Evolutionary conservation across 768 basidiomycete genomes (phyloP).

Genomic region (Tulasnella sp.): DNA sequence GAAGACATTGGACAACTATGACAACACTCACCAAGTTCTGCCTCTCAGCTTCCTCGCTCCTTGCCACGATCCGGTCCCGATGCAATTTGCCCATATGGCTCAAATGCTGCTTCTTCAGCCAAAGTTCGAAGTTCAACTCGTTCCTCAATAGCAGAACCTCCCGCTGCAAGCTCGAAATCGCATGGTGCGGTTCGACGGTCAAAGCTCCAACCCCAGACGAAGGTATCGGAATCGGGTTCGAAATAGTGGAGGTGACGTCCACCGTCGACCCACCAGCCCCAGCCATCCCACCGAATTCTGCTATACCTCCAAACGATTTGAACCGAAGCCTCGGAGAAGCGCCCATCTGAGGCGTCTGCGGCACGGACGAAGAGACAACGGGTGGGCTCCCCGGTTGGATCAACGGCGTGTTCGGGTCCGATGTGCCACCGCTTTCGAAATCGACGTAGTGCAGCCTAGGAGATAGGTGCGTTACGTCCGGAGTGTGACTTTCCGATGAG

Average conservation of each 20-base stretch:
- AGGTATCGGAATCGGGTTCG: conserved; percentile 16
- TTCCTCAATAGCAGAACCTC: conserved; percentile 74
- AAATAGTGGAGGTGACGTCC: conserved; percentile 12
- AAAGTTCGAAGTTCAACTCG: conserved; percentile 84
- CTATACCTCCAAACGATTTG: background rate
- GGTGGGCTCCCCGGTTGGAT: conserved; percentile 10
- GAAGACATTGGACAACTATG: too few relatives aligned
- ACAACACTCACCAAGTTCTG: conserved; percentile 68
- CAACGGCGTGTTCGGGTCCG: background rate
- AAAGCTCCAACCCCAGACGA: background rate
- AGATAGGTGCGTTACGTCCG: conserved; percentile 7
- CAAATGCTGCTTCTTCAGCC: conserved; percentile 79
- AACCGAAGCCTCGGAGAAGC: conserved; percentile 25
- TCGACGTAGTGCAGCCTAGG: background rate
- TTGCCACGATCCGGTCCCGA: conserved; percentile 69
- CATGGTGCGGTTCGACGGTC: conserved; percentile 38
- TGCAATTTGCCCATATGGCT: conserved; percentile 82
- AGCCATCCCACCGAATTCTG: background rate
- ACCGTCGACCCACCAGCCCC: background rate
- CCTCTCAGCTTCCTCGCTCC: conserved; percentile 77
- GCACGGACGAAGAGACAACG: background rate
- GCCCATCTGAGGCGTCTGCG: background rate
- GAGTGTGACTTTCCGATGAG: background rate
- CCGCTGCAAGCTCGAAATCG: conserved; percentile 71
- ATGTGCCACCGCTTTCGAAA: conserved; percentile 2